phyloP scores from a whole-genome alignment of 1,284 basidiomycete species.

The Heterobasidion annosum region DNA sequence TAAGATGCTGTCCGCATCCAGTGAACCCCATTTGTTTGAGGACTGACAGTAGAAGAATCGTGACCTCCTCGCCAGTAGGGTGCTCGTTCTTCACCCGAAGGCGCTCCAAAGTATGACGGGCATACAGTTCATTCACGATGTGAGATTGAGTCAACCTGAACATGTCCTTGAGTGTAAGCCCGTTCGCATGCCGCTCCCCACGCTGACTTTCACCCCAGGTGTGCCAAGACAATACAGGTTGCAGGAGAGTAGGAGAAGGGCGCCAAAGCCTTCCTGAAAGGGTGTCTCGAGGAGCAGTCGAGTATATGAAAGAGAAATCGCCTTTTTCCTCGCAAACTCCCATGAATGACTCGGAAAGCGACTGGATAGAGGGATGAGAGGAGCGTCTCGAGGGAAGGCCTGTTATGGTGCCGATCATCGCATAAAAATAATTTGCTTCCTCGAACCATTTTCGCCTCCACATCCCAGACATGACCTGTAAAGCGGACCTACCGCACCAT shows the following conservation, averaged over 20 bases:
- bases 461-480: slow-evolving; percentile 12
- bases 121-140: neutral
- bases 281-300: slow-evolving; percentile 9
- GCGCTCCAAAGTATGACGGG: neutral
- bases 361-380: slow-evolving; percentile 10
- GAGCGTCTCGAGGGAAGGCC: slow-evolving; percentile 7
- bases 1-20: slow-evolving; percentile 4
- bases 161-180: slow-evolving; percentile 11
- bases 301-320: slow-evolving; percentile 17
- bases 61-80: neutral
- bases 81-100: neutral
- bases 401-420: slow-evolving; percentile 15
- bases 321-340: slow-evolving; percentile 14
- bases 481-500: slow-evolving; percentile 11
- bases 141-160: neutral
- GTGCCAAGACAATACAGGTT: slow-evolving; percentile 9
- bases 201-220: slow-evolving; percentile 6
- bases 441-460: slow-evolving; percentile 6
- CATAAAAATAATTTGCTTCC: slow-evolving; percentile 14
- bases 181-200: slow-evolving; percentile 7
- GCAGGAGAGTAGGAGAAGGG: slow-evolving; percentile 9
- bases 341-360: slow-evolving; percentile 14
- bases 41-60: neutral
- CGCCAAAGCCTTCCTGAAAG: slow-evolving; percentile 12
- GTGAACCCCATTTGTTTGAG: slow-evolving; percentile 6